Conservation (phyloP, 75 land plant genomes). For the Selaginella moellendorffii region DNA sequence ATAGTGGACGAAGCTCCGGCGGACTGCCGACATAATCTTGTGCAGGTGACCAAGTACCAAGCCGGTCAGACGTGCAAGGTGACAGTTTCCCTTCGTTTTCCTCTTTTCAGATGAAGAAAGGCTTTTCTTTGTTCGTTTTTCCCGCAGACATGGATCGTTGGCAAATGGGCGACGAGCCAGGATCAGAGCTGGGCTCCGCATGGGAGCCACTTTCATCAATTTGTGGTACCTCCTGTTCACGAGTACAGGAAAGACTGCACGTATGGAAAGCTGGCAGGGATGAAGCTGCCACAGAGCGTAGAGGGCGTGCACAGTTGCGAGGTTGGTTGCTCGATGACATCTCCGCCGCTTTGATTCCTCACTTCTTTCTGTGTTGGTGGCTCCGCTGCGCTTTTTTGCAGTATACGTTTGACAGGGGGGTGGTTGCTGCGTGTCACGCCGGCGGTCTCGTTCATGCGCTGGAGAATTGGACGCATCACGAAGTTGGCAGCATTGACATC, state of each 20-base stretch:
- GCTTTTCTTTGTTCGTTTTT: background rate
- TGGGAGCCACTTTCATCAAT: background rate
- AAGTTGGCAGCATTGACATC: slow-evolving; percentile 24
- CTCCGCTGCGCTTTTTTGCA: slow-evolving; percentile 6
- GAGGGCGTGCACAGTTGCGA: background rate
- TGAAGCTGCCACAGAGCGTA: background rate
- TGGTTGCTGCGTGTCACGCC: slow-evolving; percentile 31
- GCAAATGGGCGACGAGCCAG: background rate
- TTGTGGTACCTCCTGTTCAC: background rate
- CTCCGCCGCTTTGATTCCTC: no score
- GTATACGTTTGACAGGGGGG: slow-evolving; percentile 19
- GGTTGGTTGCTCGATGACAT: background rate
- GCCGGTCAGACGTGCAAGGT: slow-evolving; percentile 19
- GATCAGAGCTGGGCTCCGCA: background rate
- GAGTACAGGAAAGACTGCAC: background rate
- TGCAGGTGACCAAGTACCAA: slow-evolving; percentile 20
- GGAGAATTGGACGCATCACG: slow-evolving; percentile 37
- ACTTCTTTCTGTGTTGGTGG: background rate
- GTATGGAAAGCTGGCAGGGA: background rate
- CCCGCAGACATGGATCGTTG: background rate
- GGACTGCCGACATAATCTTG: slow-evolving; percentile 7
- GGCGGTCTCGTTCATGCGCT: slow-evolving; percentile 27
- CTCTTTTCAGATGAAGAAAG: no score
- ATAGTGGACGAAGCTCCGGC: slow-evolving; percentile 15
- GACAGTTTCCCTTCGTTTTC: background rate